These are phyloP conservation scores for Solanum arcanum DNA, from an alignment of 257 asterid genomes.

Conservation along the genomic window DNA sequence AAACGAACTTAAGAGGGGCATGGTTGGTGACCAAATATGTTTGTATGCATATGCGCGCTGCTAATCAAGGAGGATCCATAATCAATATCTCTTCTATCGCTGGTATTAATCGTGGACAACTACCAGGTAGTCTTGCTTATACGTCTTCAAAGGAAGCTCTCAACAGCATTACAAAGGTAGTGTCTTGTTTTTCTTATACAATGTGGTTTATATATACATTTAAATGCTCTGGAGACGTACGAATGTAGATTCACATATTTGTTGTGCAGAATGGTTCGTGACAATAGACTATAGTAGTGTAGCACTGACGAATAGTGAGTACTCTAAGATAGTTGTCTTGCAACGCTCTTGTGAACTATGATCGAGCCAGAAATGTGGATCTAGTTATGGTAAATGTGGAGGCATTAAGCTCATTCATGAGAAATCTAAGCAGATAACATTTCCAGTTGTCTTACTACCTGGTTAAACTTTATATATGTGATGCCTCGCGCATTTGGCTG, in stretches of 20 bases:
- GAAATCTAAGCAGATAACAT: not conserved
- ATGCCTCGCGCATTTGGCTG: not conserved
- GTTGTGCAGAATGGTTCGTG: not conserved
- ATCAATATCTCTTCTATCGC: constrained; percentile 50
- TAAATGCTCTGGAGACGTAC: not conserved
- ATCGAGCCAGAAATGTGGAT: not conserved
- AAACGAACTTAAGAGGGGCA: constrained; percentile 36
- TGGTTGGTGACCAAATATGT: constrained; percentile 59
- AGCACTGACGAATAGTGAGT: not conserved
- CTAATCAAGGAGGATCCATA: constrained; percentile 37
- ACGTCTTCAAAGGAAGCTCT: constrained; percentile 42
- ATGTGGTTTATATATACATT: not conserved
- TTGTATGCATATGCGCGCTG: constrained; percentile 23
- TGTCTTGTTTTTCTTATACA: not conserved
- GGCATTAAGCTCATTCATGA: not conserved
- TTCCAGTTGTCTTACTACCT: not conserved
- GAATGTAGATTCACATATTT: not conserved
- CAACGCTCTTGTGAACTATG: not conserved
- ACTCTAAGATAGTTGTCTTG: not conserved
- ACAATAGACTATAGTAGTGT: not conserved
- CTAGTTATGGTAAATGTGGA: not conserved
- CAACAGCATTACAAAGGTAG: constrained; percentile 46
- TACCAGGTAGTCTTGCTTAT: constrained; percentile 45
- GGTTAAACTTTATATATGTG: not conserved
- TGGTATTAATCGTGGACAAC: constrained; percentile 42